Evolutionary conservation across 2,329 filamentous ascomycete species (phyloP).

Genomic region (Gnomoniopsis smithogilvyi): DNA sequence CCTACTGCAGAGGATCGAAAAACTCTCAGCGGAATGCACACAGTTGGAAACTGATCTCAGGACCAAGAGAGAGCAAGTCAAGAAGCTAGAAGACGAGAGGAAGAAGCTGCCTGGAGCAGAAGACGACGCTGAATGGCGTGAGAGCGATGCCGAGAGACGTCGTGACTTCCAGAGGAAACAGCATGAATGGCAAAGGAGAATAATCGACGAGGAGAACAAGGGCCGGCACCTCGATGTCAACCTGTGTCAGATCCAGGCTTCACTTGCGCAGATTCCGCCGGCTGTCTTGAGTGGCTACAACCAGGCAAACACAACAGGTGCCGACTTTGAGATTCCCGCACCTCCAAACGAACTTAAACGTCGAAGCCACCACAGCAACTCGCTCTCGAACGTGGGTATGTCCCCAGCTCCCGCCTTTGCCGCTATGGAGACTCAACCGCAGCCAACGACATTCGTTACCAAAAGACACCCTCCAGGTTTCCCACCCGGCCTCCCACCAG

Average conservation of each 20-base stretch:
- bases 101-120: conserved; percentile 62
- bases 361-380: conserved; percentile 46
- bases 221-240: conserved; percentile 45
- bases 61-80: conserved; percentile 67
- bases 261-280: conserved; percentile 36
- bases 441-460: conserved; percentile 2
- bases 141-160: conserved; percentile 48
- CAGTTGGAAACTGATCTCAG: conserved; percentile 70
- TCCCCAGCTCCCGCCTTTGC: conserved; percentile 39
- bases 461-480: conserved; percentile 32
- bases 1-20: conserved; percentile 52
- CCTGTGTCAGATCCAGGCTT: conserved; percentile 43
- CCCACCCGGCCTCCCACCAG: conserved; percentile 45
- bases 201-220: conserved; percentile 46
- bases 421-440: conserved; percentile 26
- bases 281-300: conserved; percentile 37
- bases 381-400: conserved; percentile 38
- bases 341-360: conserved; percentile 41
- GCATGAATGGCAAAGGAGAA: conserved; percentile 48
- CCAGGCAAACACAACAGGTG: conserved; percentile 39
- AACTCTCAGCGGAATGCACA: conserved; percentile 62
- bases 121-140: conserved; percentile 55
- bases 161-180: conserved; percentile 54
- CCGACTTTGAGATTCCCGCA: conserved; percentile 44
- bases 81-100: conserved; percentile 68